Base-by-base conservation (phyloP, 2,329 filamentous ascomycete genomes). In the Botryosphaeria dothidea region DNA sequence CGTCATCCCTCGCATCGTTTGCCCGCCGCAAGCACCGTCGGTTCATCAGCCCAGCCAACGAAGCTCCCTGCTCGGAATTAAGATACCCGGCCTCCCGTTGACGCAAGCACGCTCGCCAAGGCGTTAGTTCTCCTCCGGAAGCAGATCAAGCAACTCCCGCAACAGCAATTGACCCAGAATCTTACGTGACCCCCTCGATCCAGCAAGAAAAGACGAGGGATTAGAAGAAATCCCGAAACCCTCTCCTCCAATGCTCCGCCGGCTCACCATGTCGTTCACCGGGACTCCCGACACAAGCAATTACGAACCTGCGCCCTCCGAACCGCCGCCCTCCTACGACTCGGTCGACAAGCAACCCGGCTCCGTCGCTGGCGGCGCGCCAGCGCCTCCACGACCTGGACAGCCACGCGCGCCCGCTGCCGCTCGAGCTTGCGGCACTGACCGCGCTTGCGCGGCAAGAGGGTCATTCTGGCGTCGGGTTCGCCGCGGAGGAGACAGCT, bases 401-500 rank as follows among this genome's bases (percentile, higher is more conserved):
- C 70, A 79, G 58, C 80, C 78, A 62, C 82, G 82, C 63, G 83
- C 83, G 15, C 87, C n/a, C 88, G 7, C 82, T 86, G 48, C 91
- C 91, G 1, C 86, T 98, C 67, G 85, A 92, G 67, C 84, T 98
- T 19, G 93, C 94, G 17, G 89, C 93, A 64, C 82, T 99, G 66
- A 86, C 86, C 71, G 83, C 89, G 72, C 86, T n/a, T 99, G 68
- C 88, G 90, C 73, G 86, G 86, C 63, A 92, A 91, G 77, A 86
- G 94, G 68, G 88, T 97, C 5, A 91, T 99, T 70, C 89, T 99
- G 29, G 95, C 95, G 61, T 97, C 93, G 2, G 88, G 91, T 21
- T 97, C 93, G 1, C 95, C 95, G 0, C 86, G 95, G 49, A 86
- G 95, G 62, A 91, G 89, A 77, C 89, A 92, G 68, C 87, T 99